Percentiles rank a stretch among this genome's conserved stretches.
These are phyloP conservation scores for Dendrostoma leiphaemia DNA, from an alignment of 2,329 filamentous ascomycete genomes.

Conservation along the genomic window DNA sequence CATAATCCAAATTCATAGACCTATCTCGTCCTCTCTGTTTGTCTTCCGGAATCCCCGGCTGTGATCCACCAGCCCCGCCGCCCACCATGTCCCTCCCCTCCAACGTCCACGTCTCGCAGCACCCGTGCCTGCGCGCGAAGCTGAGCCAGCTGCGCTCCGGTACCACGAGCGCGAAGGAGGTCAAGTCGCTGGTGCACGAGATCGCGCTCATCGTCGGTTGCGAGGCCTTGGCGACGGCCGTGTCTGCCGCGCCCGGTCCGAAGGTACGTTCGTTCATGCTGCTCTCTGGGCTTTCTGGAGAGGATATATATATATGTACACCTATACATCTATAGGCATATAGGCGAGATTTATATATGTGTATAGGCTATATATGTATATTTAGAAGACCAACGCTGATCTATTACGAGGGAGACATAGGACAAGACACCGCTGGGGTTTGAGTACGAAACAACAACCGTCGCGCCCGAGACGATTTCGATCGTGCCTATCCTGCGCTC, in stretches of 20 bases:
- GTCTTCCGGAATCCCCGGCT: background rate
- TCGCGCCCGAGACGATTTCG: conserved; percentile 67
- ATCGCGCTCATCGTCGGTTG: conserved; percentile 79
- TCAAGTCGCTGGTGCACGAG: conserved; percentile 80
- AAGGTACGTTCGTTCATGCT: conserved; percentile 51
- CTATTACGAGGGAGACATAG: conserved; percentile 40
- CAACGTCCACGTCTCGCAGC: conserved; percentile 75
- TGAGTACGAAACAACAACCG: conserved; percentile 64
- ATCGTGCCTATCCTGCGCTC: conserved; percentile 92
- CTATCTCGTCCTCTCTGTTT: too few species aligned
- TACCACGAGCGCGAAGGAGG: conserved; percentile 68
- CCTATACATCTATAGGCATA: too few species aligned
- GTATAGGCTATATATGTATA: too few species aligned
- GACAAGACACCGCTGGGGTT: conserved; percentile 77
- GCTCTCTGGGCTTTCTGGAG: conserved; percentile 8
- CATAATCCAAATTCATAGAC: too few species aligned
- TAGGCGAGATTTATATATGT: too few species aligned
- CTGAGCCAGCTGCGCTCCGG: conserved; percentile 83
- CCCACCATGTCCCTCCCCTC: conserved; percentile 45
- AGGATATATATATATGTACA: too few species aligned
- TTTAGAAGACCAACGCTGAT: too few species aligned
- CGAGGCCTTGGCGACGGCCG: conserved; percentile 69
- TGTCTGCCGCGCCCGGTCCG: conserved; percentile 57
- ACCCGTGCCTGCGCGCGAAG: conserved; percentile 86
- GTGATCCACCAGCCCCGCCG: too few species aligned